Base-by-base conservation (phyloP, 495 filamentous ascomycete species). In the Aspergillus sparsus region DNA sequence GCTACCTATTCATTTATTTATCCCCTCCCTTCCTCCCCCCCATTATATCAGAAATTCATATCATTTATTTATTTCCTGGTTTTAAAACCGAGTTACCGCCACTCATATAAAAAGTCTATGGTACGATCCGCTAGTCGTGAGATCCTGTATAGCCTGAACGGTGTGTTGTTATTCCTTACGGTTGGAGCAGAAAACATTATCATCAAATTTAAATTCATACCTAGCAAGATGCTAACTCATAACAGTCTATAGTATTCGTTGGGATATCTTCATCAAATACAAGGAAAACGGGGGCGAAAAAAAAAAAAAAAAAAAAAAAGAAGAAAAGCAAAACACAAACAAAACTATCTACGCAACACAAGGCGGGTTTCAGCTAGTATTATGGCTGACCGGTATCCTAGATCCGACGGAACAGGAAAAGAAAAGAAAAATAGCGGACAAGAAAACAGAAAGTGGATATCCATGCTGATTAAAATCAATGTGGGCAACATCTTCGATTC, bases 161-260 rank as follows among this genome's bases (percentile, higher is more conserved):
- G 9, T 42, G 39, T 42, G 39, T 21, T 52, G 10, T 12, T 41
- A 21, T 41, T 44, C 15, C 15, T 8, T 11, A 42, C 37, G 39
- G 39, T 8, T 42, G 39, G 11, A 49, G 21, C 42, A 35, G 45
- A 49, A 42, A 34, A 39, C 49, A 49, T 54, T 60, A n/a, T 18
- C 8, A 16, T 9, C 3, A 27, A 27, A 27, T 27, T 18, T 21
- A 21, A 47, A 47, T 42, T 42, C 31, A 53, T 39, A 16, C 54
- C 58, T 60, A 60, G 47, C 58, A 49, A 60, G 33, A 60, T 44
- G 44, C 45, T 37, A 11, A 45, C 9, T 49, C 42, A 27, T 50
- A 33, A 46, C 50, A 1, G 21, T 27, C 21, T 27, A 27, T 1
- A 27, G 21, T 27, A 27, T 27, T 27, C 21, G 21, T 27, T 27